Evolutionary conservation across 2,329 filamentous ascomycete species (phyloP).

Genomic region (Penicillium sp.): DNA sequence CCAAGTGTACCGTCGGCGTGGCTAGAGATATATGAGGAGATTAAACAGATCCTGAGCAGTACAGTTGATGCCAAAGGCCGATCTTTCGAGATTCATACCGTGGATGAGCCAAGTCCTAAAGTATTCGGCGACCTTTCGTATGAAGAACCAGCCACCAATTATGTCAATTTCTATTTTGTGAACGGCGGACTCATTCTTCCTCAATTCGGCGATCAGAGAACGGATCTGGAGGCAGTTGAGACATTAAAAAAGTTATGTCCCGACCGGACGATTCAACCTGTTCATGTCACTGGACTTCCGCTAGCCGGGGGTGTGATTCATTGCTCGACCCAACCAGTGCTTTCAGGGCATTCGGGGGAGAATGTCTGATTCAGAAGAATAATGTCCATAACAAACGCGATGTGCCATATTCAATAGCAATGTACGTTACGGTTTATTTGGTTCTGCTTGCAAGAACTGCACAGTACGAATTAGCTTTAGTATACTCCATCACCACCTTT

Average conservation of each 20-base stretch:
- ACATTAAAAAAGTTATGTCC: constrained; percentile 27
- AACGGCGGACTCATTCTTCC: constrained; percentile 34
- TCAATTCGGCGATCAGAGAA: constrained; percentile 28
- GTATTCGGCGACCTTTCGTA: constrained; percentile 6
- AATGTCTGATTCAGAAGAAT: not conserved
- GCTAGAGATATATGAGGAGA: constrained; percentile 26
- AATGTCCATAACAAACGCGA: no score
- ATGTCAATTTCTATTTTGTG: constrained; percentile 37
- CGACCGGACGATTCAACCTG: constrained; percentile 23
- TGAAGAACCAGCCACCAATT: constrained; percentile 28
- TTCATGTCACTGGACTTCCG: constrained; percentile 28
- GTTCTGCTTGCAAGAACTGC: no score
- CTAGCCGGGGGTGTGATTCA: constrained; percentile 35
- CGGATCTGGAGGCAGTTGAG: constrained; percentile 25
- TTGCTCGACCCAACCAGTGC: constrained; percentile 31
- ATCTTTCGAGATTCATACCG: constrained; percentile 22
- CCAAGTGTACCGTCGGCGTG: constrained; percentile 18
- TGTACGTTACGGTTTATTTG: no score
- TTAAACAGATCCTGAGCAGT: constrained; percentile 14
- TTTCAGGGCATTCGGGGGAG: not conserved
- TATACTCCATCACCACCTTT: no score
- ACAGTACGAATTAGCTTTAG: no score
- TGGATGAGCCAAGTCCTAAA: constrained; percentile 29
- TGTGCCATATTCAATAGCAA: no score
- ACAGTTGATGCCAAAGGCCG: constrained; percentile 28